Conservation (phyloP, 179 eudicot genomes). For the Heliamphora pulchella region DNA sequence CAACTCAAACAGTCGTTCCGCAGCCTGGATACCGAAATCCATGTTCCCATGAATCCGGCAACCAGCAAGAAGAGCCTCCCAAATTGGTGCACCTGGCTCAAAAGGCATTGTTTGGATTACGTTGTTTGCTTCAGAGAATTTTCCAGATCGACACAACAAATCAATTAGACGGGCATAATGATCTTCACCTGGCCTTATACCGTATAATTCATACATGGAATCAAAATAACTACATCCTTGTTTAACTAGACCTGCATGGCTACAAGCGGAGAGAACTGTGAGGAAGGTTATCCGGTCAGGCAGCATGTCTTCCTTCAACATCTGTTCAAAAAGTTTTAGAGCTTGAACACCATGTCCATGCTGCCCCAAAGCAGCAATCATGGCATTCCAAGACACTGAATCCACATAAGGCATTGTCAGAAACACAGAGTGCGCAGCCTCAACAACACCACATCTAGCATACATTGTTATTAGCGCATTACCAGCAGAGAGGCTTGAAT, state of each 20-base stretch:
- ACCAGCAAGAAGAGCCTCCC: constrained; percentile 66
- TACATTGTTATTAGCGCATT: constrained; percentile 75
- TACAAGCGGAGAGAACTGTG: constrained; percentile 62
- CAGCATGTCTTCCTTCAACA: constrained; percentile 42
- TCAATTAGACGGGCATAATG: constrained; percentile 64
- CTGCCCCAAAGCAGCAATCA: constrained; percentile 66
- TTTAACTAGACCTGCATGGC: constrained; percentile 62
- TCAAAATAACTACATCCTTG: constrained; percentile 49
- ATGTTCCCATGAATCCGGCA: constrained; percentile 52
- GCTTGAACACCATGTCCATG: constrained; percentile 62
- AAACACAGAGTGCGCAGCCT: constrained; percentile 36
- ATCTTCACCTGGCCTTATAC: constrained; percentile 56
- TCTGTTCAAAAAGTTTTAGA: constrained; percentile 44
- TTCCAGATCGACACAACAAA: constrained; percentile 63
- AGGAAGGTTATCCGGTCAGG: constrained; percentile 67
- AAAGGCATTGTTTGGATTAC: constrained; percentile 44
- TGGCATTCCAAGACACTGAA: constrained; percentile 73
- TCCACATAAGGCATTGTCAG: constrained; percentile 52
- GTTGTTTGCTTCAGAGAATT: constrained; percentile 53
- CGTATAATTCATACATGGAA: constrained; percentile 37
- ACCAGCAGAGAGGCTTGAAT: constrained; percentile 57
- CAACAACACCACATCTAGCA: constrained; percentile 57
- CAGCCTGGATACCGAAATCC: constrained; percentile 56
- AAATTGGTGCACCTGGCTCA: constrained; percentile 51
- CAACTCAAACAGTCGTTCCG: constrained; percentile 43